Conservation (phyloP, 306 rosid species). For the Fagus sylvatica region DNA sequence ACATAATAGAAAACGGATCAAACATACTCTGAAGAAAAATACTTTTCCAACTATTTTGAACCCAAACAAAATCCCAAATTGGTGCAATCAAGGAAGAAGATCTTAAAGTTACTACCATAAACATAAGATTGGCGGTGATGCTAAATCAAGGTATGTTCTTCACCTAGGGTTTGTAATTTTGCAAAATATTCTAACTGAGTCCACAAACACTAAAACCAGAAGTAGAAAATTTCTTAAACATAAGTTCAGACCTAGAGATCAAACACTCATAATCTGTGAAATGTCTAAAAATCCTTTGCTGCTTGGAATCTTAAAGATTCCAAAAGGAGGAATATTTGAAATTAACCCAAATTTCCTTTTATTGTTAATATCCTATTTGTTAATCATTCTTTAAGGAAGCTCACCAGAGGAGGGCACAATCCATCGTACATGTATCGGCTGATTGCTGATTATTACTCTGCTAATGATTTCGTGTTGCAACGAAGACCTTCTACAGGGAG, state of each 20-base stretch:
- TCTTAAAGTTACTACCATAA: too few species aligned
- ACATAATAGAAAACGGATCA: too few species aligned
- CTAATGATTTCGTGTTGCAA: slow-evolving; percentile 89
- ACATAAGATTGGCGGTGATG: too few species aligned
- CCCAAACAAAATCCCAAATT: too few species aligned
- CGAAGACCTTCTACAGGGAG: slow-evolving; percentile 51
- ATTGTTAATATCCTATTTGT: neutral
- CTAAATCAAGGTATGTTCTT: too few species aligned
- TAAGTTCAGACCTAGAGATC: neutral
- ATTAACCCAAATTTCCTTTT: neutral
- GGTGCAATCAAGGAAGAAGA: too few species aligned
- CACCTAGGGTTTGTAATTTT: too few species aligned
- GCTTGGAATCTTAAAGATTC: neutral
- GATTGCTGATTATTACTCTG: slow-evolving; percentile 90
- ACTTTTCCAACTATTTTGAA: too few species aligned
- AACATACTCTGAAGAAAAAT: too few species aligned
- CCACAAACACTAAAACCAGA: neutral
- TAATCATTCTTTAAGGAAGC: too few species aligned
- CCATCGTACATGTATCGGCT: slow-evolving; percentile 97
- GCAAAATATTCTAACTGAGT: too few species aligned
- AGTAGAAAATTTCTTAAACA: too few species aligned
- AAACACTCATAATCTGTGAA: neutral
- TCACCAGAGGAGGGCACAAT: slow-evolving; percentile 85
- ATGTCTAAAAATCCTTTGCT: neutral
- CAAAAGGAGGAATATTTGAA: neutral